Base-by-base conservation (phyloP, 371 early-diverging fungal species). In the Mucor circinelloides region DNA sequence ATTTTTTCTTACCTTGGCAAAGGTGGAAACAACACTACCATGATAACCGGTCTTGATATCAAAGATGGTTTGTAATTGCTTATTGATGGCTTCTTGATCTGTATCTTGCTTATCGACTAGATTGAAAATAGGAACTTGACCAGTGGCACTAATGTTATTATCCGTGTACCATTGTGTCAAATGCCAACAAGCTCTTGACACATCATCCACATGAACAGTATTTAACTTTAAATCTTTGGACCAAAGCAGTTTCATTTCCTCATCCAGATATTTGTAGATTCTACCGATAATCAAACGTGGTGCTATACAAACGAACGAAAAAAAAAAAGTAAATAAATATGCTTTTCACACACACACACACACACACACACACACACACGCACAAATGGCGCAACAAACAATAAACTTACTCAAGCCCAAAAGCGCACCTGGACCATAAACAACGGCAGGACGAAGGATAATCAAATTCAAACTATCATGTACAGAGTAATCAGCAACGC, bases 191-290 rank as follows among this genome's bases (percentile, higher is more conserved):
- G 95, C 95, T 5, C 90, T 82, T 1, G 85, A 88, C 4, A 95
- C 94, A 74, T 98, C 98, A 1, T 73, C 36, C 2, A 95, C 96
- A 80, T 98, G 98, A 7, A 98, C 96, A 0, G 97, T 96, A 76
- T 94, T 95, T 68, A 97, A 84, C 72, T 89, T 91, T 50, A 95
- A 77, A 64, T 93, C 95, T 61, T 92, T 92, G 13, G 92, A 92
- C 97, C 97, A 97, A 52, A 97, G 81, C 21, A 94, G 81, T 52
- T 93, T 93, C 97, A 98, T 95, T 71, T 93, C 90, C 69, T 93
- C 92, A 36, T 87, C 80, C 21, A 91, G 71, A 25, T 91, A 86
- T 64, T 92, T 79, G 77, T 96, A 95, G n/a, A 98, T 91, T 38
- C 92, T 91, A 36, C 94, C 97, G 52, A 94, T 90, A 58, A 96